These are phyloP conservation scores for Cruciata laevipes DNA, from an alignment of 257 asterid species.

Conservation along the genomic window DNA sequence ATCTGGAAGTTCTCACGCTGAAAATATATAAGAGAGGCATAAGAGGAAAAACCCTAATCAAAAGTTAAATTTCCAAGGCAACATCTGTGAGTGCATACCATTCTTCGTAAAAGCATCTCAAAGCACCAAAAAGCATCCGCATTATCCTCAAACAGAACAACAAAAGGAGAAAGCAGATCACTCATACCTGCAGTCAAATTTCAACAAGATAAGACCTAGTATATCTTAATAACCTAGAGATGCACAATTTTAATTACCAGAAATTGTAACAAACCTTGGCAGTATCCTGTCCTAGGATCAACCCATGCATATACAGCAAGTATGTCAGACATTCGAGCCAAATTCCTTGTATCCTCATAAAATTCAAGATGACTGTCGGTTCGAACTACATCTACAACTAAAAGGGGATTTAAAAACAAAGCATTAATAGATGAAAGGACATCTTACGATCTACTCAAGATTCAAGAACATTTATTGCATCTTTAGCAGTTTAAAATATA, in stretches of 20 bases:
- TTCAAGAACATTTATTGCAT: conserved; percentile 3
- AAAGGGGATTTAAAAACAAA: background rate
- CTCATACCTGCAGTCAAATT: conserved; percentile 70
- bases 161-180: conserved; percentile 92
- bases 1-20: conserved; percentile 93
- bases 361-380: conserved; percentile 95
- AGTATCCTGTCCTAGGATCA: conserved; percentile 96
- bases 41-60: conserved; percentile 16
- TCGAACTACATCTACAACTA: conserved; percentile 97
- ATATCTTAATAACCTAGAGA: conserved; percentile 13
- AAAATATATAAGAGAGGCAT: conserved; percentile 15
- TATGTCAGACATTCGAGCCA: conserved; percentile 98
- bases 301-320: conserved; percentile 98
- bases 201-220: conserved; percentile 9
- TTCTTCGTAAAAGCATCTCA: conserved; percentile 95
- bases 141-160: conserved; percentile 92
- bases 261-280: conserved; percentile 59
- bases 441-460: background rate
- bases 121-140: conserved; percentile 99
- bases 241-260: background rate
- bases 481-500: background rate
- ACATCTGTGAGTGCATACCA: conserved; percentile 36
- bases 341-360: conserved; percentile 78
- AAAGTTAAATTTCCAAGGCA: conserved; percentile 7
- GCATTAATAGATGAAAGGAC: conserved; percentile 11